These are phyloP conservation scores for Ophiostoma sp. DNA, from an alignment of 2,329 filamentous ascomycete species.

Conservation along the genomic window DNA sequence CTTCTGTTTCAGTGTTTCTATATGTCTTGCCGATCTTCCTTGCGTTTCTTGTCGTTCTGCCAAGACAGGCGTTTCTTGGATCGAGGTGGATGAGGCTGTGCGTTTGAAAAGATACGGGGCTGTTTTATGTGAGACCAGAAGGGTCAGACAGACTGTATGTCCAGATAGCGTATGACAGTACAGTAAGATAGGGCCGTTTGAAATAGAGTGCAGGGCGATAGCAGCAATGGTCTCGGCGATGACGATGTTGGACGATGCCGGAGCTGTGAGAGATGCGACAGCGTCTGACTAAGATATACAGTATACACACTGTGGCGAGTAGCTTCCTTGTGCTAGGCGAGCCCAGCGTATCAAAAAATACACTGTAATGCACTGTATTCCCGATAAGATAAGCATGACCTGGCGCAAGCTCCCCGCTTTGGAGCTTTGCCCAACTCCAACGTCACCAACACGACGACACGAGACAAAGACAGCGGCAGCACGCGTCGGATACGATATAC, in stretches of 20 bases:
- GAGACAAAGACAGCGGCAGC: neutral
- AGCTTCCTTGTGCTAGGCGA: neutral
- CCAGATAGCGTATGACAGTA: neutral
- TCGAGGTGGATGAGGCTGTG: conserved; percentile 6
- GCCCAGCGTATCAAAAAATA: neutral
- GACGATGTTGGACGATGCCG: conserved; percentile 10
- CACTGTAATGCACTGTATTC: neutral
- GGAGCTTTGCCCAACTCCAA: neutral
- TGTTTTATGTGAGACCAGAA: neutral
- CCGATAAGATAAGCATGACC: neutral
- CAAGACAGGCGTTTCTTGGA: neutral
- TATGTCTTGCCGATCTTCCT: neutral
- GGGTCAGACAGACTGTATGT: neutral
- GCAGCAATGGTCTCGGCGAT: neutral
- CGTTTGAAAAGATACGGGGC: neutral
- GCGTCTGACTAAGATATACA: neutral
- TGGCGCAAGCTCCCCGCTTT: conserved; percentile 9
- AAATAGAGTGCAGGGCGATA: neutral
- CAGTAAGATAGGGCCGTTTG: neutral
- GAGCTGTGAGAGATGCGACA: neutral
- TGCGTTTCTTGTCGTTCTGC: neutral
- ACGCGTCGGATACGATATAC: neutral
- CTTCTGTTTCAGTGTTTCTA: neutral
- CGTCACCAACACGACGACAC: neutral
- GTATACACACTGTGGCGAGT: neutral